Base-by-base conservation (phyloP, 345 rosid genomes). In the Eucalyptus marginata region DNA sequence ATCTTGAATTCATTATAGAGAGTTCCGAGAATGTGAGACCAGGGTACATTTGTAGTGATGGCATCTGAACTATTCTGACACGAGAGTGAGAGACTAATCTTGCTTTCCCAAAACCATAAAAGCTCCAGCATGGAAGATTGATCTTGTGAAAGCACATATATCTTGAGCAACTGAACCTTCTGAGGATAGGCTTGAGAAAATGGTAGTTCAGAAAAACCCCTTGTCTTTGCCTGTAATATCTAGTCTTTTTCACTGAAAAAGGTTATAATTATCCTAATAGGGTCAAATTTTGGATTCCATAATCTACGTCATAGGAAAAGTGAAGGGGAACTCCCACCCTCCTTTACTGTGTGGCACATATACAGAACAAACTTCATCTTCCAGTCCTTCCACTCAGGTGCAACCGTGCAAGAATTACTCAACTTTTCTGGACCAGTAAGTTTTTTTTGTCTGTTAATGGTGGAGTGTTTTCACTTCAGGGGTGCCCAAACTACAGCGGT, bases 401-500 rank as follows among this genome's bases (percentile, higher is more conserved):
- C 87, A 66, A 86, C 64, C 49, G 52, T 76, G 83, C 83, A 36
- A 76, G 83, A 29, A 76, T 76, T 76, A 76, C 83, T 76, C 83
- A 76, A 76, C 83, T 76, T 76, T 76, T 76, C 27, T 2, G 15
- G 29, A 40, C 47, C 83, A 40, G 24, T 20, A 36, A 10, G 47
- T 76, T 76, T 40, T 36, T 40, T 25, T 10, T 2, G 29, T 36
- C 83, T 62, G 40, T n/a, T 64, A 18, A 68, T 31, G 22, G 47
- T 22, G 29, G 46, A 24, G 83, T 40, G 15, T 76, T 76, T 20
- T 76, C 83, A 40, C 90, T 91, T 87, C 98, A 96, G 98, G 96
- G 86, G 97, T 95, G 27, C 99, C 98, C 7, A 95, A 94, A 91
- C 94, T 96, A 76, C 95, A 95, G 93, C 93, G 97, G 86, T 89